Percentiles rank a stretch among this genome's conserved stretches.
These are phyloP conservation scores for Leucocoprinus leucothites DNA, from an alignment of 768 basidiomycete species.

Conservation along the genomic window DNA sequence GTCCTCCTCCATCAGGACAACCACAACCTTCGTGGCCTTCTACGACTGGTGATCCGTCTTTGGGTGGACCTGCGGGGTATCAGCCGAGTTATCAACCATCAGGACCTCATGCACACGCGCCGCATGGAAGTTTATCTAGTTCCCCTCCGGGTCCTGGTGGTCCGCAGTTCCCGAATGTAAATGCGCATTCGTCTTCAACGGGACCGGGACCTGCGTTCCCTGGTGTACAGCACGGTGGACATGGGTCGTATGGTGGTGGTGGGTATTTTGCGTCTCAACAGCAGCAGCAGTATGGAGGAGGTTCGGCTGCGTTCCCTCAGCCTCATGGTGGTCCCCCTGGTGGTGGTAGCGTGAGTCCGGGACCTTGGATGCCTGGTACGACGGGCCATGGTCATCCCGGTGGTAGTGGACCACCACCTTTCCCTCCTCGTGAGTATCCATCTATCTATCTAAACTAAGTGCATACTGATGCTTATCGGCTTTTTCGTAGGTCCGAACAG, in stretches of 20 bases:
- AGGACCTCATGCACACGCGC: neutral
- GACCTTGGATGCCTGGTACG: neutral
- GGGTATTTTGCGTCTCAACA: neutral
- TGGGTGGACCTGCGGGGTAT: neutral
- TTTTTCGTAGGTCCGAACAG: neutral
- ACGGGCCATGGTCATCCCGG: too few species aligned
- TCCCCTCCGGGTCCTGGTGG: conserved; percentile 10
- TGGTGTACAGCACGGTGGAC: neutral
- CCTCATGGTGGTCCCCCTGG: conserved; percentile 7
- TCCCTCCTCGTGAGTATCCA: conserved; percentile 20
- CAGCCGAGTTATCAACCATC: neutral
- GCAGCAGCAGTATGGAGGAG: conserved; percentile 13
- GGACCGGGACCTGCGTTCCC: conserved; percentile 7
- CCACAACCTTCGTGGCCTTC: neutral
- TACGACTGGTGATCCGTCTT: neutral
- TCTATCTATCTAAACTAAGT: conserved; percentile 9
- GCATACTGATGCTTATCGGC: neutral
- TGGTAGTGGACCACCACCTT: neutral
- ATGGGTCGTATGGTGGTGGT: neutral
- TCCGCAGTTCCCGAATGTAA: too few species aligned
- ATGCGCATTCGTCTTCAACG: too few species aligned
- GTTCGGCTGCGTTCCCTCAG: conserved; percentile 11
- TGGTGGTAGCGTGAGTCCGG: neutral
- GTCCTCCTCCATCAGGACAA: conserved; percentile 13
- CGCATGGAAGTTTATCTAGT: neutral